These are phyloP conservation scores for Pseudogymnoascus sp. DNA, from an alignment of 2,329 filamentous ascomycete species.

Conservation along the genomic window DNA sequence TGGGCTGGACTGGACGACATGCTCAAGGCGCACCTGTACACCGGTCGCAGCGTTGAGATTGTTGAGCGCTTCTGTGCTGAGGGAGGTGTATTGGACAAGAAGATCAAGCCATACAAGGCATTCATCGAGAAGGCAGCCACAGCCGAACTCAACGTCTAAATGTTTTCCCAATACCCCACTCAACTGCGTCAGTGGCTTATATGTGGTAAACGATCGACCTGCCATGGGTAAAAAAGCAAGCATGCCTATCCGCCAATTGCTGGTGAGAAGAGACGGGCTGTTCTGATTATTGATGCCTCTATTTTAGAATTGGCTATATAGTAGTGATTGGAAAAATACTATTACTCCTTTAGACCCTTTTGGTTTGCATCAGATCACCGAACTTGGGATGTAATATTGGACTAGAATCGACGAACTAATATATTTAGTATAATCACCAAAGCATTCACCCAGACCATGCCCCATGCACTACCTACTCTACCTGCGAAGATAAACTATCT, in stretches of 20 bases:
- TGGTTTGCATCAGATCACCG: neutral
- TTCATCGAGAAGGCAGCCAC: constrained; percentile 21
- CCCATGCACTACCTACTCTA: neutral
- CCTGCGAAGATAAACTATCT: neutral
- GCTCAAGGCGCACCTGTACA: constrained; percentile 55
- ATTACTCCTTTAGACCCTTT: neutral
- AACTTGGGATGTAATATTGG: neutral
- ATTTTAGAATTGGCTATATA: neutral
- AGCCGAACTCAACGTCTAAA: constrained; percentile 21
- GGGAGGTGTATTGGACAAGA: constrained; percentile 40
- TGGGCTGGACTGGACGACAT: constrained; percentile 61
- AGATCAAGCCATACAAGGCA: constrained; percentile 40
- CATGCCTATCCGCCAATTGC: neutral
- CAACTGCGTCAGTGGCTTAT: neutral
- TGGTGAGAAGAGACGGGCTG: neutral
- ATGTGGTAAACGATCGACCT: neutral
- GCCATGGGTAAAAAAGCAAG: neutral
- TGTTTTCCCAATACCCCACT: neutral
- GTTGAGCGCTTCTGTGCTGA: constrained; percentile 43
- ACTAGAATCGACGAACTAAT: neutral
- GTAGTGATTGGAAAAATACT: neutral
- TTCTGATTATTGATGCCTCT: neutral
- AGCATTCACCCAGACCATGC: neutral
- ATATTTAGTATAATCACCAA: neutral
- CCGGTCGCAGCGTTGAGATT: constrained; percentile 47